Base-by-base conservation (phyloP, 768 basidiomycete species). In the Boletus pseudopeckii region DNA sequence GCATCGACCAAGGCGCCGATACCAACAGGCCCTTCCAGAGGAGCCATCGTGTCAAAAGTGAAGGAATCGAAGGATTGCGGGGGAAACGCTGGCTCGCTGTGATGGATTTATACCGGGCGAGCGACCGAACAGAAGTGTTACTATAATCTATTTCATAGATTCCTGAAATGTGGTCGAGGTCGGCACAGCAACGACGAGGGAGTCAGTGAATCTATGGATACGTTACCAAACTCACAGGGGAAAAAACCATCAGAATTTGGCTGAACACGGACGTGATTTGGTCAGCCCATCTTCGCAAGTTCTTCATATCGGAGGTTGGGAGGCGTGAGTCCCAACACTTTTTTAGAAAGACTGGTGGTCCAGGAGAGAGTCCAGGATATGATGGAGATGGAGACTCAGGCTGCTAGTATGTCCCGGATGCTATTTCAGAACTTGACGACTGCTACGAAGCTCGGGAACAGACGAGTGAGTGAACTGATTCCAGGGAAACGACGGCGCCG, bases 1-100 rank as follows among this genome's bases (percentile, higher is more conserved):
- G 67, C 62, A 34, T 59, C 57, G 44, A 64, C 33, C 34, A 69
- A 50, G 10, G 57, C 48, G 32, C 64, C 62, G 28, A 67, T 24
- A 33, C 54, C 48, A 18, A 69, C 51, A 7, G 65, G 66, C 45
- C 67, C 66, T 48, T 57, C 64, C 55, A 67, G 62, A 62, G 59
- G 62, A 42, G 22, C 65, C 61, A 61, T 56, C 18, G 18, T 56
- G 42, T 44, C 18, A 38, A 28, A 42, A 49, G 49, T 42, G 46
- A 55, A 39, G 1, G 38, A 42, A 1, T 26, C 1, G 39, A 57
- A 47, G 48, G 37, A 30, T 33, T 38, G 32, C 9, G 17, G 39
- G 42, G 34, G 4, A 17, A 43, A 26, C 15, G 7, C 6, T 18
- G 18, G 13, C 4, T 46, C 30, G 28, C 36, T 20, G 11, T 3